Conservation (phyloP, 768 basidiomycete genomes). For the Pleurotus cornucopiae region DNA sequence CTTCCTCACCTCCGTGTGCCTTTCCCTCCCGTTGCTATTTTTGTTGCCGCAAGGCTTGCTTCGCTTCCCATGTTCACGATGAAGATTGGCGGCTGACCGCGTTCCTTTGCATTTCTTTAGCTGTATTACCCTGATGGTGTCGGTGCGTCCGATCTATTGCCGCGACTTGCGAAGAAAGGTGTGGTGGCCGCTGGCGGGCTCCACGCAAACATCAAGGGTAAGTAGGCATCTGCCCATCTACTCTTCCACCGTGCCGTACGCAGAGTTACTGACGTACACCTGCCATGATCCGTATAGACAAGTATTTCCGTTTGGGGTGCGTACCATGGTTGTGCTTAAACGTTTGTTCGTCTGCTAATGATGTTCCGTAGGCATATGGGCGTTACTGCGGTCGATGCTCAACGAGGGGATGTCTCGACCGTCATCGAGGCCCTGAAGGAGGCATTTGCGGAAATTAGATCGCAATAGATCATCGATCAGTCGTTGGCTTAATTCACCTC, state of each 20-base stretch:
- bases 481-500: too few species aligned
- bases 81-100: not conserved
- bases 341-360: not conserved
- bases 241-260: not conserved
- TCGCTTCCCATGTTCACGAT: too few species aligned
- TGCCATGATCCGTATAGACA: slow-evolving; percentile 38
- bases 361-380: slow-evolving; percentile 80
- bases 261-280: not conserved
- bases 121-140: slow-evolving; percentile 83
- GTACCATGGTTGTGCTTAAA: slow-evolving; percentile 17
- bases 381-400: slow-evolving; percentile 64
- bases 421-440: slow-evolving; percentile 65
- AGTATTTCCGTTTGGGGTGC: slow-evolving; percentile 88
- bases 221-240: slow-evolving; percentile 13
- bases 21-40: too few species aligned
- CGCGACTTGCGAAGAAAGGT: slow-evolving; percentile 63
- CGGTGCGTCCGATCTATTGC: slow-evolving; percentile 71
- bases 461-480: slow-evolving; percentile 4
- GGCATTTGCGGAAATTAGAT: slow-evolving; percentile 39
- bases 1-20: not conserved
- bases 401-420: slow-evolving; percentile 73
- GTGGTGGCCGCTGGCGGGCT: slow-evolving; percentile 88
- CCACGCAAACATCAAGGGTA: slow-evolving; percentile 78
- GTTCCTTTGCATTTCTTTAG: slow-evolving; percentile 23
- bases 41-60: too few species aligned